A percentile compares a stretch with the other conserved stretches of the same genome.
phyloP scores from a whole-genome alignment of 2,329 filamentous ascomycete genomes.

The Aspergillus sp. region DNA sequence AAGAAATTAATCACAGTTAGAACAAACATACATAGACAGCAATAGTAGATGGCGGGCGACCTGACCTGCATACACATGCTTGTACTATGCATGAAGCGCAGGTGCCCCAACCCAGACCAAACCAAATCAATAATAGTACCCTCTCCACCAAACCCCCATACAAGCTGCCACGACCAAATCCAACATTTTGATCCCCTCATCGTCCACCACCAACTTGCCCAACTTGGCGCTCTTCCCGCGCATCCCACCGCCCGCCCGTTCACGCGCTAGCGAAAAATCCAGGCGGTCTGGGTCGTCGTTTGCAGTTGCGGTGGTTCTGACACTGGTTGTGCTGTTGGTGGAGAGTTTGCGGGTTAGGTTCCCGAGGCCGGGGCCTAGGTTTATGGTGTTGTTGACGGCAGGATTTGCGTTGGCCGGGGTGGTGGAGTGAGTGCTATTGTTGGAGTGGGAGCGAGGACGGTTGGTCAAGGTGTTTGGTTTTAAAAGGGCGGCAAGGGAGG shows the following conservation, averaged over 20 bases:
- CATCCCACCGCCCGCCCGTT: slow-evolving; percentile 78
- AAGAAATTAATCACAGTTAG: no score
- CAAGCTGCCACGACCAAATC: slow-evolving; percentile 87
- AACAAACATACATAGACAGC: no score
- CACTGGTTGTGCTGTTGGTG: slow-evolving; percentile 21
- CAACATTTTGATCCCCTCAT: slow-evolving; percentile 90
- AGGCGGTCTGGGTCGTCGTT: slow-evolving; percentile 38
- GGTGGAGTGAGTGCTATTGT: slow-evolving; percentile 11
- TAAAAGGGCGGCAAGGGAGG: slow-evolving; percentile 23
- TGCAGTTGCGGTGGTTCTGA: slow-evolving; percentile 9
- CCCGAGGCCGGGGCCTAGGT: neutral
- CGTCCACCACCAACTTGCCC: slow-evolving; percentile 81
- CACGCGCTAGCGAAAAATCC: slow-evolving; percentile 68
- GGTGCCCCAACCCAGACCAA: slow-evolving; percentile 2
- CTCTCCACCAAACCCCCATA: slow-evolving; percentile 86
- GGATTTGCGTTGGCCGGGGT: neutral
- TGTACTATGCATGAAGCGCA: slow-evolving; percentile 1
- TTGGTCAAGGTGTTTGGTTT: slow-evolving; percentile 20
- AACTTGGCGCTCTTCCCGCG: slow-evolving; percentile 82
- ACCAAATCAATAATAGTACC: slow-evolving; percentile 48
- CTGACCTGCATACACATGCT: no score
- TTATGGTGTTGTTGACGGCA: no score
- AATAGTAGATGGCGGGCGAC: no score
- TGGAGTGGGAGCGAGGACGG: slow-evolving; percentile 21
- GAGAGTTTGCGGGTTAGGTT: slow-evolving; percentile 22